Conservation (phyloP, 2,329 filamentous ascomycete species). For the Arachnomyces sp. region DNA sequence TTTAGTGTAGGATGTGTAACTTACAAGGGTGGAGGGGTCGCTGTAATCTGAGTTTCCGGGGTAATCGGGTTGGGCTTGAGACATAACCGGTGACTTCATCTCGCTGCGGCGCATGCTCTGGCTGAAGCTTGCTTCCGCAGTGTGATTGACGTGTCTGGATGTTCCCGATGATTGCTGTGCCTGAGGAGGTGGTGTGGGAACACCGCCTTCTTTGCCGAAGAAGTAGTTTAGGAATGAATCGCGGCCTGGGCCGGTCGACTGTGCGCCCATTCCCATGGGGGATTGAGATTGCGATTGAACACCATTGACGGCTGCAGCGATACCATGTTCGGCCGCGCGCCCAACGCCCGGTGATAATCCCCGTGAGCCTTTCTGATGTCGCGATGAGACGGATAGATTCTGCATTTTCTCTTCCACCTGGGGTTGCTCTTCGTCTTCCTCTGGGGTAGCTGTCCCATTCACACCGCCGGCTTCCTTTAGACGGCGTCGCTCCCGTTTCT, state of each 20-base stretch:
- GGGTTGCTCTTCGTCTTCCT: constrained; percentile 59
- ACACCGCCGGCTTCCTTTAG: constrained; percentile 65
- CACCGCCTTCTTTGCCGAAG: constrained; percentile 83
- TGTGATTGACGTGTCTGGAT: constrained; percentile 66
- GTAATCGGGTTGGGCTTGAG: constrained; percentile 39
- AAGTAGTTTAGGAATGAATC: constrained; percentile 98
- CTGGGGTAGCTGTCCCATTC: constrained; percentile 64
- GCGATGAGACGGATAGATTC: constrained; percentile 48
- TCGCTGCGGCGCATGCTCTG: constrained; percentile 71
- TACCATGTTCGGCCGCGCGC: constrained; percentile 53
- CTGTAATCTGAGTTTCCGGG: constrained; percentile 30
- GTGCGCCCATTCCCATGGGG: constrained; percentile 54
- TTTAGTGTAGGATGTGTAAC: constrained; percentile 26
- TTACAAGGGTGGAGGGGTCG: constrained; percentile 39
- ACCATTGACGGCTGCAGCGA: constrained; percentile 61
- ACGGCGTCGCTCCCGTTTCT: constrained; percentile 73
- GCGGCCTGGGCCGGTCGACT: constrained; percentile 54
- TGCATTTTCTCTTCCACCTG: constrained; percentile 43
- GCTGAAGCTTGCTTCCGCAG: constrained; percentile 69
- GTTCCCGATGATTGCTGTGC: constrained; percentile 31
- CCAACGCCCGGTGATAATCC: constrained; percentile 77
- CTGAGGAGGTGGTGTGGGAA: constrained; percentile 36
- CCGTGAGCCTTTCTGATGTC: constrained; percentile 55
- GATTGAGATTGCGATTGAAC: constrained; percentile 46
- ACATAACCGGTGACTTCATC: constrained; percentile 33